Percentiles rank a stretch among this genome's conserved stretches.
phyloP scores from a whole-genome alignment of 768 basidiomycete species.

The Tulasnella sp. region DNA sequence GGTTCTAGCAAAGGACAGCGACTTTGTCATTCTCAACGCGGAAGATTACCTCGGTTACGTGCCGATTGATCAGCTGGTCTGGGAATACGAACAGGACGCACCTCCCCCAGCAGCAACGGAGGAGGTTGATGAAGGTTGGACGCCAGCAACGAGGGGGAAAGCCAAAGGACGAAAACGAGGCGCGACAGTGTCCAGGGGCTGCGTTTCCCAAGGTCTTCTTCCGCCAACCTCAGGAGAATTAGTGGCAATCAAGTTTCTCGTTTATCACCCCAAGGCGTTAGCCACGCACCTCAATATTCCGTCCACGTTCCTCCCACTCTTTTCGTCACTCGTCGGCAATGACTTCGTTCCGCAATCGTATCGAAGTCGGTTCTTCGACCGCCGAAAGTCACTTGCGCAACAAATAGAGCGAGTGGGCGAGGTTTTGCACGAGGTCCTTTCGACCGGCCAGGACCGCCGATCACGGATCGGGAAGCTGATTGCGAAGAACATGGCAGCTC shows the following conservation, averaged over 20 bases:
- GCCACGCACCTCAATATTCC: conserved; percentile 67
- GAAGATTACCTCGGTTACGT: conserved; percentile 74
- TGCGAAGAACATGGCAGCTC: background rate
- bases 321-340: conserved; percentile 76
- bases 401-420: conserved; percentile 63
- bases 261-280: conserved; percentile 59
- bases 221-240: conserved; percentile 29
- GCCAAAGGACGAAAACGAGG: conserved; percentile 12
- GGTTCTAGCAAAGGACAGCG: conserved; percentile 76
- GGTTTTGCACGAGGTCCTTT: conserved; percentile 22
- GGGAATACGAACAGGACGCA: conserved; percentile 41
- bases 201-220: conserved; percentile 21
- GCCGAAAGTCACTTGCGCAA: conserved; percentile 52
- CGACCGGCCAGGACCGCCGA: conserved; percentile 15
- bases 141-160: conserved; percentile 35
- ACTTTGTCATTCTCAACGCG: conserved; percentile 72
- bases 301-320: conserved; percentile 65
- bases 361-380: conserved; percentile 59
- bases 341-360: conserved; percentile 57
- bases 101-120: background rate
- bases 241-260: conserved; percentile 51
- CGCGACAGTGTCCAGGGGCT: conserved; percentile 14
- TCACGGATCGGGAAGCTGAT: background rate
- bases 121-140: conserved; percentile 31
- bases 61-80: conserved; percentile 70